Percentiles rank a stretch among this genome's conserved stretches.
phyloP scores from a whole-genome alignment of 805 yeast genomes.

The Lipomyces japonicus region DNA sequence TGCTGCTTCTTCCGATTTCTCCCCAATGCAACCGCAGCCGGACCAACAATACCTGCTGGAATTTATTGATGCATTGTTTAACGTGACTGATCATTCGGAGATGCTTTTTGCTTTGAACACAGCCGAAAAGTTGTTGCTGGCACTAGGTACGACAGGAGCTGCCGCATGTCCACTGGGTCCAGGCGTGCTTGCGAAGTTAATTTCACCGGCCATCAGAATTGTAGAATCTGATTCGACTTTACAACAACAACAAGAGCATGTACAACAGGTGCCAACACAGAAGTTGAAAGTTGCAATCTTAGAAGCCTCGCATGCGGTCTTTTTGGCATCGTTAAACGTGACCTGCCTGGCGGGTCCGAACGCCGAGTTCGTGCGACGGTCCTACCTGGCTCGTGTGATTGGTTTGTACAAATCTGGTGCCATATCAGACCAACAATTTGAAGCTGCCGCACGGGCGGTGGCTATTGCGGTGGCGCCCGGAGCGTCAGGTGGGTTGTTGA shows the following conservation, averaged over 20 bases:
- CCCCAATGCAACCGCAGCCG: too few relatives aligned
- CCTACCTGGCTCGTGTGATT: conserved; percentile 7
- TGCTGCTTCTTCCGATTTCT: neutral
- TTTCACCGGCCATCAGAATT: conserved; percentile 5
- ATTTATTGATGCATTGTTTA: neutral
- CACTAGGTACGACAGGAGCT: too few relatives aligned
- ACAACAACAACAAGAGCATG: neutral
- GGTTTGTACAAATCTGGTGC: conserved; percentile 1
- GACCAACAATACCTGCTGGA: too few relatives aligned
- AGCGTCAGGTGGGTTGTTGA: conserved; percentile 12
- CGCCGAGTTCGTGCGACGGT: conserved; percentile 6
- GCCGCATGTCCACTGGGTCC: conserved; percentile 4
- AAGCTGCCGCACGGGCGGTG: conserved; percentile 12
- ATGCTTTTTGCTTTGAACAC: conserved; percentile 18
- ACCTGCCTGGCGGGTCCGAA: conserved; percentile 14
- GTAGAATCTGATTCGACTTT: neutral
- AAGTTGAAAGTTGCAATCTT: conserved; percentile 5
- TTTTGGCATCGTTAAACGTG: conserved; percentile 22
- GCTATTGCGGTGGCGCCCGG: conserved; percentile 15
- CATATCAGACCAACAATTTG: conserved; percentile 13
- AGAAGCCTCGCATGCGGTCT: conserved; percentile 29
- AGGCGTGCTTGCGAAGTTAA: neutral
- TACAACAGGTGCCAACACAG: neutral
- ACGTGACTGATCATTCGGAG: too few relatives aligned
- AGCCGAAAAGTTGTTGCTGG: conserved; percentile 15